phyloP scores from a whole-genome alignment of 176 grass and related monocot species.

The Saccharum officinarum region DNA sequence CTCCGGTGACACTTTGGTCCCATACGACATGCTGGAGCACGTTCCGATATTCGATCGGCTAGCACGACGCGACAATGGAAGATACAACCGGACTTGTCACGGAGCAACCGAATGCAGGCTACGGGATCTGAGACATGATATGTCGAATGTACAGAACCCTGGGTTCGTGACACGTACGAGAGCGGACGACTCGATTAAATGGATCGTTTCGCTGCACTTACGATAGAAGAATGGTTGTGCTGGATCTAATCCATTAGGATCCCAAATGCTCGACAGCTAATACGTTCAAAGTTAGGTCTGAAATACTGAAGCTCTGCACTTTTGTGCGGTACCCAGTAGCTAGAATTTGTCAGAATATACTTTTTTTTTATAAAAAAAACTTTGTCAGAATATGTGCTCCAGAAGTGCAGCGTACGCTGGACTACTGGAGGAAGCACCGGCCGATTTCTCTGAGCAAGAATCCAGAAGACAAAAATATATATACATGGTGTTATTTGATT shows the following conservation, averaged over 20 bases:
- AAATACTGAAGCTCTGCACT: background rate
- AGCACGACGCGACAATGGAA: background rate
- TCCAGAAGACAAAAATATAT: background rate
- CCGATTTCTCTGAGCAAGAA: background rate
- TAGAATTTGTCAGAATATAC: background rate
- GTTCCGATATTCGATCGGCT: slow-evolving; percentile 3
- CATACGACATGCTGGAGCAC: background rate
- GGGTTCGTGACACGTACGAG: background rate
- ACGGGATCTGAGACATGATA: background rate
- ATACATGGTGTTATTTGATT: background rate
- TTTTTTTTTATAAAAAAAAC: no score
- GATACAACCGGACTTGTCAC: background rate
- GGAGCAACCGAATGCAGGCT: background rate
- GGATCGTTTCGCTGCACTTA: background rate
- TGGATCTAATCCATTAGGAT: background rate
- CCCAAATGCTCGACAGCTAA: background rate
- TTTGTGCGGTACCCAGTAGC: background rate
- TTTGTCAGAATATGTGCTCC: background rate
- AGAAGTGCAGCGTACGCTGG: background rate
- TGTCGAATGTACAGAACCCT: background rate
- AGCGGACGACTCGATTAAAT: background rate
- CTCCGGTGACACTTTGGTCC: background rate
- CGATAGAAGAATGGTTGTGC: background rate
- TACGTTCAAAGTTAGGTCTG: slow-evolving; percentile 5
- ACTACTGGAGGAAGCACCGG: background rate